Evolutionary conservation across 2,329 filamentous ascomycete genomes (phyloP), one percentile per base, ranked within the genome.

Genomic region (Claviceps sorghi): DNA sequence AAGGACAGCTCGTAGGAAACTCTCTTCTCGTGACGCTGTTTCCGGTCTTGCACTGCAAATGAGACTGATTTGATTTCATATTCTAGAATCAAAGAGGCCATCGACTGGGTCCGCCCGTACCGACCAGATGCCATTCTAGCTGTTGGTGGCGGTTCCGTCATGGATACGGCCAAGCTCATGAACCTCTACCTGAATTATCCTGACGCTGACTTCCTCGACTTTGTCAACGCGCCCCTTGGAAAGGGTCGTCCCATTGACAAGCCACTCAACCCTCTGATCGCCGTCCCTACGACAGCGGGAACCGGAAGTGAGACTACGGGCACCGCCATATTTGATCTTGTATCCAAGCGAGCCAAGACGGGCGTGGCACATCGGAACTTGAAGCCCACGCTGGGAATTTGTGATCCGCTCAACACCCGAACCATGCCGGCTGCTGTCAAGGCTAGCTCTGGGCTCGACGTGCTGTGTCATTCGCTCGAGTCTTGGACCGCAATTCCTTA

Each of bases 151-250:
- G 93, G 93, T 40, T 95, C 88, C 41, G 93, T 97, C 58, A 98
- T 98, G 59, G 93, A 98, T 69, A 98, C 93, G 1, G 91, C 93
- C 52, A 98, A 98, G 70, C 77, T 98, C 53, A 97, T 98, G 90
- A 98, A 98, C 64, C 77, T 98, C 0, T 97, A 97, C 71, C 86
- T 84, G 1, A 83, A 81, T 56, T 96, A 89, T 64, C 90, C 90
- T 0, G 86, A 96, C 8, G 91, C 91, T 36, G 87, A 93, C 60
- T 96, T 98, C 64, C 76, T 97, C 38, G 91, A 98, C 73, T 98
- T 98, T 57, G 93, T 98, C 67, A 97, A 97, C 63, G 91, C 91
- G 0, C 93, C 93, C 0, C 72, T 97, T 0, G 93, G 93, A 54
- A 88, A 86, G 56, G 93, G 93, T 4, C 70, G 79, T n/a, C 87